Base-by-base conservation (phyloP, 306 rosid genomes). In the Luffa acutangula region DNA sequence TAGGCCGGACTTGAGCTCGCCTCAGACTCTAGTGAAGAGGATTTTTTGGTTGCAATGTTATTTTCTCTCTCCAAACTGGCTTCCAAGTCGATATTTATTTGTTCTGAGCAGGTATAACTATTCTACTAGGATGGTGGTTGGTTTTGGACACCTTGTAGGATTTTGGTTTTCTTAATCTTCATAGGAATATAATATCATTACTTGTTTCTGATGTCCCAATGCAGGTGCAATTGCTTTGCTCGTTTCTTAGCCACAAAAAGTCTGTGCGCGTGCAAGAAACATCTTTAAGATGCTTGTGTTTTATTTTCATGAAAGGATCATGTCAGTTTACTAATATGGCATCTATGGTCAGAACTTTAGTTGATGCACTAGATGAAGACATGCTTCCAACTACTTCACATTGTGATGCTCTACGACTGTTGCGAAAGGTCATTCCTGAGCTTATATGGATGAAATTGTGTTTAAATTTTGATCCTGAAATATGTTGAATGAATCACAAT, bases 11-110 rank as follows among this genome's bases (percentile, higher is more conserved):
- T 82, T 71, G 86, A 85, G 79, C 75, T 95, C 56, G 54, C 91
- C 74, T 78, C 73, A 48, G 84, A 85, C 60, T 77, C 89, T 64
- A 63, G 87, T 17, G 88, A 87, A 31, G 93, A 92, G 79, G 90
- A 86, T 53, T 78, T 79, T 79, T 85, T 78, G 83, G 87, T 88
- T 33, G 84, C 85, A 60, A 86, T 91, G 97, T 78, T 92, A 63
- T 52, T 89, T 82, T 91, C 98, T 13, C 88, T 95, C 77, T 80
- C 98, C 64, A 90, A 90, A 79, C 83, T 91, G 62, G 88, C 90
- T 81, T 90, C 90, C 79, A 34, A 73, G 74, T 89, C 86, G 10
- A 85, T 87, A 52, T 73, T 77, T 77, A 89, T 90, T 72, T 66
- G 79, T 52, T 83, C 89, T 79, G 86, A 86, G 78, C 93, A 89